Base-by-base conservation (phyloP, 306 rosid species). In the Alnus rubra region DNA sequence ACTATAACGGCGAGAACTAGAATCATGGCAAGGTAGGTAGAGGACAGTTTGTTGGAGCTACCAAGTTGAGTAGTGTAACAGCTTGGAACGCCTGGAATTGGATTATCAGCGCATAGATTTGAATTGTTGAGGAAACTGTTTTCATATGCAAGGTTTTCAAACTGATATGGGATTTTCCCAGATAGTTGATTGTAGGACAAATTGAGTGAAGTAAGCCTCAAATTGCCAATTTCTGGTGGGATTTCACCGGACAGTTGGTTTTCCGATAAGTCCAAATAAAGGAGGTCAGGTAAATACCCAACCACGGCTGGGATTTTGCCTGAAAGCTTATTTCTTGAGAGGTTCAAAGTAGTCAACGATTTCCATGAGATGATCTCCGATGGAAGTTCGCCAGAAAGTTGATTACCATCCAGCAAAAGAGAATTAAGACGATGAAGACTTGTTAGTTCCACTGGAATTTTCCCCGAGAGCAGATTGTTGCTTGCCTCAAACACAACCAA, bases 171-270 rank as follows among this genome's bases (percentile, higher is more conserved):
- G 75, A 93, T 89, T 75, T 47, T 79, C 50, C 99, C 99, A 0
- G 85, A 91, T 28, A 95, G 87, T 28, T 86, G 82, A 84, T 95
- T 92, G 76, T 87, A 89, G 72, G 98, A 94, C 87, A 94, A 77
- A 88, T 94, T 87, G 84, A 94, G 93, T 11, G 88, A 84, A 85
- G 53, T 78, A 39, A 95, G 82, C 84, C 54, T 93, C 85, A 88
- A 58, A 37, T 52, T 47, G 55, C 84, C 88, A 53, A 93, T 72
- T 39, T 84, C 88, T 50, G 84, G 47, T 60, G 99, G 96, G 54
- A 95, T 93, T 85, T 83, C 87, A 55, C 99, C 98, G 3, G 93
- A 80, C 16, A 95, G 23, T 67, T 84, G 82, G 74, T 95, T 95
- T 68, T 74, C 78, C 44, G 98, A 91, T 64, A 95, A 84, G 84